Evolutionary conservation across 1,139 yeast genomes (phyloP).

Genomic region (Candida mesenterica): DNA sequence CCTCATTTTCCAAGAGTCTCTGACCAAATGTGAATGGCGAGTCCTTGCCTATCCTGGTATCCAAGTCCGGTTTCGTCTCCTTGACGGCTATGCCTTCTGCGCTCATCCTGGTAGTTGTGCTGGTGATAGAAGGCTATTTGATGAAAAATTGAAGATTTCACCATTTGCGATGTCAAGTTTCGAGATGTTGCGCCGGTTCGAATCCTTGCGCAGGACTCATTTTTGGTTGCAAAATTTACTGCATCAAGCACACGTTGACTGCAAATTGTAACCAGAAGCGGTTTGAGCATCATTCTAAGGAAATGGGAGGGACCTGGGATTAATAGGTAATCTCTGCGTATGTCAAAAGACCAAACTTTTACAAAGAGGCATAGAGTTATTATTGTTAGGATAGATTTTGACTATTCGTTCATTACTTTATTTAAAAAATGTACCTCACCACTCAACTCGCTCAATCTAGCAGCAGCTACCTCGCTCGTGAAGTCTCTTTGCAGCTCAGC

Average conservation of each 20-base stretch:
- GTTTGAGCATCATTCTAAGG: too few species aligned
- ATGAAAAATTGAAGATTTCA: not conserved
- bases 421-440: slow-evolving; percentile 38
- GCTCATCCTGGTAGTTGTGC: too few species aligned
- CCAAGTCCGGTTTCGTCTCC: slow-evolving; percentile 34
- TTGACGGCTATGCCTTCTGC: slow-evolving; percentile 1
- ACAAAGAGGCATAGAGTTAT: too few species aligned
- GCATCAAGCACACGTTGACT: too few species aligned
- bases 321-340: too few species aligned
- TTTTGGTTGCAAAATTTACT: too few species aligned
- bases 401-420: slow-evolving; percentile 2
- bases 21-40: slow-evolving; percentile 92
- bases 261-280: too few species aligned
- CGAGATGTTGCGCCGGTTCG: not conserved
- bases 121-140: not conserved
- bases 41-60: slow-evolving; percentile 74
- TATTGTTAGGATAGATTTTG: too few species aligned
- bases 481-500: slow-evolving; percentile 80
- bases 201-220: not conserved
- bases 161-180: not conserved
- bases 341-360: not conserved
- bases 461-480: slow-evolving; percentile 75
- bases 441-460: slow-evolving; percentile 46
- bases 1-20: slow-evolving; percentile 65
- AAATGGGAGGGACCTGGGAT: too few species aligned